Evolutionary conservation across 2,329 filamentous ascomycete species (phyloP).

Genomic region (Colletotrichum sp.): DNA sequence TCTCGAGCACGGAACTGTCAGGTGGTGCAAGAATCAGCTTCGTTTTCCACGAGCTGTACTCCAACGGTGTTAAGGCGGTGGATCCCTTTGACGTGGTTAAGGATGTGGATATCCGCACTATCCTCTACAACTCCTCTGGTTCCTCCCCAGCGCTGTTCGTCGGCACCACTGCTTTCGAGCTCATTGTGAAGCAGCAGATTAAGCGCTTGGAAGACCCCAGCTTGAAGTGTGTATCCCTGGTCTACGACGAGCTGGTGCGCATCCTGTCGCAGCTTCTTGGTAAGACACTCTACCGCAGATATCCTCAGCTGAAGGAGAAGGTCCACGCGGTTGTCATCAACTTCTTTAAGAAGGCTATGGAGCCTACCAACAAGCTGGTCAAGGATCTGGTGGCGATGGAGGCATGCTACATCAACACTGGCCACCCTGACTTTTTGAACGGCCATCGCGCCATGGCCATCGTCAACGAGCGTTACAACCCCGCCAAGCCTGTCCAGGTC

Average conservation of each 20-base stretch:
- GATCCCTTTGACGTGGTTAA: constrained; percentile 98
- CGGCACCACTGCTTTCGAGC: constrained; percentile 95
- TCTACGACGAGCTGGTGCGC: constrained; percentile 96
- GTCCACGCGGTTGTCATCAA: constrained; percentile 89
- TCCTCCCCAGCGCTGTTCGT: constrained; percentile 96
- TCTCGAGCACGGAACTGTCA: constrained; percentile 92
- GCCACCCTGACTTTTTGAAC: constrained; percentile 96
- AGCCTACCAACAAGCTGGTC: constrained; percentile 97
- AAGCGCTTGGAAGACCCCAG: constrained; percentile 95
- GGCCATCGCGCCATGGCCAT: constrained; percentile 98
- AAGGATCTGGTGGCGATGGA: constrained; percentile 94
- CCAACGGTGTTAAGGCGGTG: constrained; percentile 95
- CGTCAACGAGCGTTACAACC: constrained; percentile 88
- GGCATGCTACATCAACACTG: constrained; percentile 96
- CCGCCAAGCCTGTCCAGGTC: constrained; percentile 86
- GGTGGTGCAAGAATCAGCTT: constrained; percentile 98
- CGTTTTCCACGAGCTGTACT: constrained; percentile 98
- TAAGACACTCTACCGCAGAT: constrained; percentile 90
- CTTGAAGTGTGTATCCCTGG: constrained; percentile 94
- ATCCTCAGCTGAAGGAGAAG: constrained; percentile 95
- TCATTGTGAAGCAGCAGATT: constrained; percentile 99
- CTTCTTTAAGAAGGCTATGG: constrained; percentile 99
- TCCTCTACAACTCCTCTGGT: constrained; percentile 98
- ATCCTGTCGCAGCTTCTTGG: constrained; percentile 89
- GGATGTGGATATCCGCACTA: constrained; percentile 95